Conservation (phyloP, 805 yeast genomes). For the Wilhelminamyces savonicus region DNA sequence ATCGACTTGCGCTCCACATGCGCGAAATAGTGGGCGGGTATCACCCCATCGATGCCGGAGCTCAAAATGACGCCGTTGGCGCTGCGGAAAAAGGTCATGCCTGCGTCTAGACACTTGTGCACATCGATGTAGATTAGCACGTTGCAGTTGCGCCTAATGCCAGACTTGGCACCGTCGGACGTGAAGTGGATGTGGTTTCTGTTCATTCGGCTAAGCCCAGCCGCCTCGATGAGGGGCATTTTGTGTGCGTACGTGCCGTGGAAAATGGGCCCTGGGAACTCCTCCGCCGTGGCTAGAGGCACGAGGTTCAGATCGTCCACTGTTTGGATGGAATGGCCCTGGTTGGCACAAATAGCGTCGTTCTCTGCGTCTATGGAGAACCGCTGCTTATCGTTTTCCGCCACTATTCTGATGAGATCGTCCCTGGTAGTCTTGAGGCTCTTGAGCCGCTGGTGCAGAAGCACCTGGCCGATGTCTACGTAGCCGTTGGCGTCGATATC, state of each 20-base stretch:
- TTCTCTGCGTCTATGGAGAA: constrained; percentile 42
- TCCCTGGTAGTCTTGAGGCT: constrained; percentile 46
- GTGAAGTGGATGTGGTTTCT: constrained; percentile 89
- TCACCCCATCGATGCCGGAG: constrained; percentile 59
- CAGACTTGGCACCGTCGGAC: constrained; percentile 45
- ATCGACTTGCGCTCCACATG: constrained; percentile 18
- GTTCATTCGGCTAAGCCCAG: constrained; percentile 56
- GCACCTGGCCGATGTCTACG: constrained; percentile 45
- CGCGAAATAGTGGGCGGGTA: constrained; percentile 39
- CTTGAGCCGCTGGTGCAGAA: constrained; percentile 54
- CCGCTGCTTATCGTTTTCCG: constrained; percentile 62
- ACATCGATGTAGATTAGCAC: constrained; percentile 62
- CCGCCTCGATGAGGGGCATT: constrained; percentile 39
- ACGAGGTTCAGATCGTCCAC: constrained; percentile 38
- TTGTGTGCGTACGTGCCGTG: constrained; percentile 71
- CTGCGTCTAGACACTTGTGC: constrained; percentile 34
- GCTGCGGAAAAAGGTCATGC: constrained; percentile 52
- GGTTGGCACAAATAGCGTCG: constrained; percentile 71
- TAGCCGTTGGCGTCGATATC: constrained; percentile 64
- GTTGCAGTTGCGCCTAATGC: constrained; percentile 56
- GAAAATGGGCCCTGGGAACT: constrained; percentile 50
- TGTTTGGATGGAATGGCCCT: constrained; percentile 72
- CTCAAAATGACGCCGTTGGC: constrained; percentile 71
- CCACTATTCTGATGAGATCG: constrained; percentile 59
- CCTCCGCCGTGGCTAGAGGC: constrained; percentile 25